phyloP scores from a whole-genome alignment of 495 filamentous ascomycete species.

The Wilcoxina mikolae region DNA sequence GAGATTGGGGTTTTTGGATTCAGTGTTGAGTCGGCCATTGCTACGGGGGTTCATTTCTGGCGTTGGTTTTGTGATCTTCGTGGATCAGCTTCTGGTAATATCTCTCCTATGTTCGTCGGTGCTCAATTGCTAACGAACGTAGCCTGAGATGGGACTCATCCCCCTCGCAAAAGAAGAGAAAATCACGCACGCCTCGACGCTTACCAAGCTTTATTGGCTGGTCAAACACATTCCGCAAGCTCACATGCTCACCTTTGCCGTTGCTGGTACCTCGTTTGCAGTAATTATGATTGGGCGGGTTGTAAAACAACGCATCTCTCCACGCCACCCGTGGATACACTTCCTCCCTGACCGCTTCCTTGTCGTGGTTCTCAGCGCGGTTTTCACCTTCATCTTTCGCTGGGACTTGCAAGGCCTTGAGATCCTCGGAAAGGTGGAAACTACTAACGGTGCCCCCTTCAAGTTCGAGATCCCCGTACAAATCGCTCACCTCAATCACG shows the following conservation, averaged over 20 bases:
- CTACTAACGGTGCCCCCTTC: slow-evolving; percentile 52
- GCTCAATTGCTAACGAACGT: slow-evolving; percentile 5
- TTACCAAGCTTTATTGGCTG: slow-evolving; percentile 73
- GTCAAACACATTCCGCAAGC: slow-evolving; percentile 45
- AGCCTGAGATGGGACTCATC: slow-evolving; percentile 68
- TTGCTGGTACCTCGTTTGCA: slow-evolving; percentile 64
- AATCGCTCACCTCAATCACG: slow-evolving; percentile 55
- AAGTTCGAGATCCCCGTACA: slow-evolving; percentile 75
- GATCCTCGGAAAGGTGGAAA: slow-evolving; percentile 66
- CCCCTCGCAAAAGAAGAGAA: slow-evolving; percentile 41
- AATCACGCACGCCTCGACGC: slow-evolving; percentile 65
- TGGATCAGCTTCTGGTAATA: slow-evolving; percentile 65
- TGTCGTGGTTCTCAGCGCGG: slow-evolving; percentile 72
- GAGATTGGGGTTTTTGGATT: slow-evolving; percentile 86
- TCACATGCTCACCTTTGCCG: slow-evolving; percentile 56
- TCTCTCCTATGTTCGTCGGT: not conserved
- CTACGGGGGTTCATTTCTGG: slow-evolving; percentile 90
- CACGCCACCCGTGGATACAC: slow-evolving; percentile 62
- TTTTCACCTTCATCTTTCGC: slow-evolving; percentile 59
- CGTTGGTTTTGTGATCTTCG: slow-evolving; percentile 86
- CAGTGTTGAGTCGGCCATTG: slow-evolving; percentile 83
- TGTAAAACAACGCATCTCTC: slow-evolving; percentile 68
- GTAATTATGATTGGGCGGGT: slow-evolving; percentile 73
- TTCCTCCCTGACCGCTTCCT: slow-evolving; percentile 88
- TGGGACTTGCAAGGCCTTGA: slow-evolving; percentile 74